Conservation (phyloP, 495 filamentous ascomycete genomes). For the Beverwykella pulmonaria region DNA sequence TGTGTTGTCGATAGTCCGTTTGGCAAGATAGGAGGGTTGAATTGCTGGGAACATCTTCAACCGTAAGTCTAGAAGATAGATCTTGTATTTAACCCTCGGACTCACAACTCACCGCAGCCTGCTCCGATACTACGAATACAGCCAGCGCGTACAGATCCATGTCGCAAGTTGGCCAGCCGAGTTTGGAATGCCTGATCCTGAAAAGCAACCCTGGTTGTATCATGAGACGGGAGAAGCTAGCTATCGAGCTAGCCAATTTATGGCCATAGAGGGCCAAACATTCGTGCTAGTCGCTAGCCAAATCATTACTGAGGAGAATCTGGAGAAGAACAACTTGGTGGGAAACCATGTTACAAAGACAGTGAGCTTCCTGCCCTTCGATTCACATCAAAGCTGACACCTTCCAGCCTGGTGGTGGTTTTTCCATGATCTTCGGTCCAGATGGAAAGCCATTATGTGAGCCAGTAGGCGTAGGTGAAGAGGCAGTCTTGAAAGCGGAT, state of each 20-base stretch:
- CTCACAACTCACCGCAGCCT: conserved; percentile 18
- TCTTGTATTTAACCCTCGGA: background rate
- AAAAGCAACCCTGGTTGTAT: conserved; percentile 39
- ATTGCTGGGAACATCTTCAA: conserved; percentile 47
- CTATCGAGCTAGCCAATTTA: conserved; percentile 29
- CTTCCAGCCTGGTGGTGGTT: conserved; percentile 40
- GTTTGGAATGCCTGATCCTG: conserved; percentile 37
- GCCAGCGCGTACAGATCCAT: conserved; percentile 47
- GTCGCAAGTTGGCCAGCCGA: conserved; percentile 44
- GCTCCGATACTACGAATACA: conserved; percentile 44
- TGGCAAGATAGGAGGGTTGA: conserved; percentile 39
- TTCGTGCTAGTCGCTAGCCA: conserved; percentile 28
- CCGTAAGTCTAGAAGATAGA: conserved; percentile 26
- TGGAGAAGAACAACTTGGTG: conserved; percentile 41
- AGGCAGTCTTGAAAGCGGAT: conserved; percentile 45
- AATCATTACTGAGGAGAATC: conserved; percentile 31
- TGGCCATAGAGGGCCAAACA: conserved; percentile 32
- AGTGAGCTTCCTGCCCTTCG: background rate
- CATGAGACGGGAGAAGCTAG: conserved; percentile 38
- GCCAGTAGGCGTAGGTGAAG: conserved; percentile 31
- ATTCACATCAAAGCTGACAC: background rate
- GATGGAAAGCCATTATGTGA: conserved; percentile 42
- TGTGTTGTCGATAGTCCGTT: conserved; percentile 39
- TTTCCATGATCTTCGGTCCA: conserved; percentile 44
- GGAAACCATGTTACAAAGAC: conserved; percentile 37